phyloP scores from a whole-genome alignment of 1,139 yeast genomes.

The Debaryomycetaceae sp. region DNA sequence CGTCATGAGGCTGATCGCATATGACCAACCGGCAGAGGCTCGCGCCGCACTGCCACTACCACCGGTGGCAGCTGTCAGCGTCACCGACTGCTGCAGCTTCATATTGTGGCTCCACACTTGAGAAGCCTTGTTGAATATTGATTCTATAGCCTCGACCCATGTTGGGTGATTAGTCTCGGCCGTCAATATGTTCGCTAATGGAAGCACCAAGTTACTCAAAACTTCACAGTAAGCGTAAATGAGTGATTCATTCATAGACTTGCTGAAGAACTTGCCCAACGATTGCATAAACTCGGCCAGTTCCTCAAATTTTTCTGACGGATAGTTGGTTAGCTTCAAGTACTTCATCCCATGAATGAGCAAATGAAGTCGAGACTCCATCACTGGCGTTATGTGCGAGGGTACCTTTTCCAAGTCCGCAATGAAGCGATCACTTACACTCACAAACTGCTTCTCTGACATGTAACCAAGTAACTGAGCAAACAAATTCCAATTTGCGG shows the following conservation, averaged over 20 bases:
- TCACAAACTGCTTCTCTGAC: constrained; percentile 77
- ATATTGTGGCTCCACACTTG: constrained; percentile 28
- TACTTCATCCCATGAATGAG: constrained; percentile 90
- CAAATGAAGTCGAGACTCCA: constrained; percentile 70
- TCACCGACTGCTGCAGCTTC: constrained; percentile 7
- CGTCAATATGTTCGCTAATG: constrained; percentile 79
- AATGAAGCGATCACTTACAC: constrained; percentile 90
- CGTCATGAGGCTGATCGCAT: constrained; percentile 65
- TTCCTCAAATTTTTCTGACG: constrained; percentile 87
- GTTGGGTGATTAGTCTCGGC: constrained; percentile 96
- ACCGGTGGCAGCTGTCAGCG: constrained; percentile 3
- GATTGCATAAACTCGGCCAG: constrained; percentile 86
- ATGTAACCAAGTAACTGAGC: constrained; percentile 87
- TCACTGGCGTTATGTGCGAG: constrained; percentile 42
- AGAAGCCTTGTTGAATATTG: constrained; percentile 51
- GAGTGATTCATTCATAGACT: constrained; percentile 60
- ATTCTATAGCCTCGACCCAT: constrained; percentile 80
- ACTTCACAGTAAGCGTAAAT: constrained; percentile 83
- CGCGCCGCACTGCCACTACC: too few species aligned
- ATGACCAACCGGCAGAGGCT: constrained; percentile 49
- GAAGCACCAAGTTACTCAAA: constrained; percentile 65
- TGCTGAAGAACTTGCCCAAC: constrained; percentile 73
- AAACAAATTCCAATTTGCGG: constrained; percentile 91
- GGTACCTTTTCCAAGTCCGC: constrained; percentile 88
- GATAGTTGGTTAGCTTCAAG: constrained; percentile 72